Evolutionary conservation across 2,329 filamentous ascomycete species (phyloP).

Genomic region (Cytospora leucostoma): DNA sequence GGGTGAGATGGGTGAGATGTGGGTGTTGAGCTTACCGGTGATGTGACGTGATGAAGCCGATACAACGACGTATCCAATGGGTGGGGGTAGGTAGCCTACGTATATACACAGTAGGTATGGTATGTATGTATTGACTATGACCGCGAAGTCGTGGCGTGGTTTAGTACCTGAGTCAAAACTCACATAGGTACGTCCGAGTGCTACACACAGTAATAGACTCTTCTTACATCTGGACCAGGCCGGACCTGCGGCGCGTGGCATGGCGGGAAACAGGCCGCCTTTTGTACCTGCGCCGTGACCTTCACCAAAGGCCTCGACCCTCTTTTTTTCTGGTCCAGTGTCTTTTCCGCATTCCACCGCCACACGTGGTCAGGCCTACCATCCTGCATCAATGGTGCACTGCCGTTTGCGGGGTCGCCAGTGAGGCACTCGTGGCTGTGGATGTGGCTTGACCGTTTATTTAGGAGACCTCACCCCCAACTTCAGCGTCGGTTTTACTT

Average conservation of each 20-base stretch:
- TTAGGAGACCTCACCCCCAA: neutral
- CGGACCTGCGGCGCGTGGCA: neutral
- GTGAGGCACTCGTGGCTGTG: neutral
- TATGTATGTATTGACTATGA: no score
- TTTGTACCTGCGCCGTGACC: constrained; percentile 2
- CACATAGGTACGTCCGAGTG: no score
- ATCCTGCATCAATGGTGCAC: neutral
- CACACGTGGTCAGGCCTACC: neutral
- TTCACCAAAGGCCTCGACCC: neutral
- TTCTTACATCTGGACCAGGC: neutral
- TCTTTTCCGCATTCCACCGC: neutral
- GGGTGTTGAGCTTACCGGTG: no score
- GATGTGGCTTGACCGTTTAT: neutral
- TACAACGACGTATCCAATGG: no score
- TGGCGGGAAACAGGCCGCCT: constrained; percentile 1
- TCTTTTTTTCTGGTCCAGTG: neutral
- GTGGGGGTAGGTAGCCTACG: no score
- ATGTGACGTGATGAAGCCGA: no score
- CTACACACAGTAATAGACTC: no score
- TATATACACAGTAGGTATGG: no score
- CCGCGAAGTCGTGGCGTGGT: no score
- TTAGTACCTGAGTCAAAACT: no score
- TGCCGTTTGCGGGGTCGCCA: neutral
- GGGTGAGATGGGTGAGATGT: no score
- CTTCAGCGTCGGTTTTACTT: neutral